phyloP scores from a whole-genome alignment of 2,329 filamentous ascomycete genomes.

The Talaromyces rugulosus region DNA sequence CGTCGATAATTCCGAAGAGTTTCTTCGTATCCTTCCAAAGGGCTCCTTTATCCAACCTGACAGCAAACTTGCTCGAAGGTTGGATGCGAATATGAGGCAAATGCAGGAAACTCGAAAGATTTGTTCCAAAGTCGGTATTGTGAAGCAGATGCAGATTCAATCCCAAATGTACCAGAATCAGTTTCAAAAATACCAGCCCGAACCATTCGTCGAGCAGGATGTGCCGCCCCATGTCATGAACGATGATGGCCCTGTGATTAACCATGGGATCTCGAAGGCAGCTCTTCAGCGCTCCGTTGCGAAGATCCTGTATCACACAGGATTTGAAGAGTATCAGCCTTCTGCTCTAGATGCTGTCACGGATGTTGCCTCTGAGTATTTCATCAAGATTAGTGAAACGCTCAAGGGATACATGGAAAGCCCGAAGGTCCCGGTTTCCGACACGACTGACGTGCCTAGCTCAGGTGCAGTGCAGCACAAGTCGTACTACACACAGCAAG shows the following conservation, averaged over 20 bases:
- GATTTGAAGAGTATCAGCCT: slow-evolving; percentile 95
- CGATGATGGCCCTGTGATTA: slow-evolving; percentile 84
- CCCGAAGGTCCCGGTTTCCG: slow-evolving; percentile 63
- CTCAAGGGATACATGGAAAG: slow-evolving; percentile 79
- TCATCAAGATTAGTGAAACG: slow-evolving; percentile 74
- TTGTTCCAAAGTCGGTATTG: slow-evolving; percentile 92
- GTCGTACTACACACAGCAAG: slow-evolving; percentile 73
- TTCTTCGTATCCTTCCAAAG: slow-evolving; percentile 68
- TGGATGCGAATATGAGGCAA: slow-evolving; percentile 87
- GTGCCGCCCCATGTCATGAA: slow-evolving; percentile 84
- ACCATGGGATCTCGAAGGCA: slow-evolving; percentile 73
- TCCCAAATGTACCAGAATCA: slow-evolving; percentile 97
- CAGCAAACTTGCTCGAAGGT: slow-evolving; percentile 69
- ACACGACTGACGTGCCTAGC: slow-evolving; percentile 43
- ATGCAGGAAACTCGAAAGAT: slow-evolving; percentile 97
- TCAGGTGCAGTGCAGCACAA: slow-evolving; percentile 47
- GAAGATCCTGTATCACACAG: slow-evolving; percentile 92
- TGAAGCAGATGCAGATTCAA: slow-evolving; percentile 99
- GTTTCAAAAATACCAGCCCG: slow-evolving; percentile 91
- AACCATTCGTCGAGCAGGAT: slow-evolving; percentile 82
- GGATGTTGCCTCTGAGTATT: slow-evolving; percentile 84
- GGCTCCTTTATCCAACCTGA: slow-evolving; percentile 72
- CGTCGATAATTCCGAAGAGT: slow-evolving; percentile 82
- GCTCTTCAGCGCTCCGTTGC: slow-evolving; percentile 86
- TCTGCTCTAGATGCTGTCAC: slow-evolving; percentile 88